phyloP scores from a whole-genome alignment of 2,329 filamentous ascomycete genomes.

The Fusarium floridanum region DNA sequence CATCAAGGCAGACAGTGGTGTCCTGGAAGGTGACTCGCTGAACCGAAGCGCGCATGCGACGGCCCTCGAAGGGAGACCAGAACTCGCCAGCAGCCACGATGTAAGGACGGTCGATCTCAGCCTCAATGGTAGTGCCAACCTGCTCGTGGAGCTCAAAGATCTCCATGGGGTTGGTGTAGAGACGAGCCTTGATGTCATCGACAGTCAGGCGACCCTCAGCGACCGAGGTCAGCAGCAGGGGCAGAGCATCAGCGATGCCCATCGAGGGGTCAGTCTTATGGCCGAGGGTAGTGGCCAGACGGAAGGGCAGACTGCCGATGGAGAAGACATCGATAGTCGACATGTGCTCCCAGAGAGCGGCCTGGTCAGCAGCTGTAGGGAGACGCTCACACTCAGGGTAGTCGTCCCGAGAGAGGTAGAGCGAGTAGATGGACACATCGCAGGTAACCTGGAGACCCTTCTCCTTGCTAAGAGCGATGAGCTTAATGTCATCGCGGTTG shows the following conservation, averaged over 20 bases:
- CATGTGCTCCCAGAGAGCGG: slow-evolving; percentile 80
- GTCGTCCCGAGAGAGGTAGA: slow-evolving; percentile 80
- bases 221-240: slow-evolving; percentile 81
- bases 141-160: slow-evolving; percentile 89
- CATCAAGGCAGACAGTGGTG: slow-evolving; percentile 81
- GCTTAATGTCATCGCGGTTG: slow-evolving; percentile 80
- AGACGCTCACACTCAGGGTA: slow-evolving; percentile 76
- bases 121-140: slow-evolving; percentile 77
- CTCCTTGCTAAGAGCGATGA: slow-evolving; percentile 82
- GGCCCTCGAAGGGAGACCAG: slow-evolving; percentile 82
- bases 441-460: slow-evolving; percentile 87
- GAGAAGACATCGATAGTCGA: slow-evolving; percentile 83
- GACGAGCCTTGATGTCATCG: slow-evolving; percentile 77
- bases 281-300: slow-evolving; percentile 72
- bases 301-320: slow-evolving; percentile 82
- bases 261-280: slow-evolving; percentile 68
- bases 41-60: slow-evolving; percentile 75
- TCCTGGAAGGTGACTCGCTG: slow-evolving; percentile 82
- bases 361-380: slow-evolving; percentile 76
- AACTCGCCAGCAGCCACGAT: slow-evolving; percentile 60
- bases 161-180: slow-evolving; percentile 83
- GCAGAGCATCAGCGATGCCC: slow-evolving; percentile 80
- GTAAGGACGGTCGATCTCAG: slow-evolving; percentile 81
- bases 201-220: slow-evolving; percentile 79
- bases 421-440: slow-evolving; percentile 83